Conservation (phyloP, 768 basidiomycete genomes). For the Omphalotus guepiniiformis region DNA sequence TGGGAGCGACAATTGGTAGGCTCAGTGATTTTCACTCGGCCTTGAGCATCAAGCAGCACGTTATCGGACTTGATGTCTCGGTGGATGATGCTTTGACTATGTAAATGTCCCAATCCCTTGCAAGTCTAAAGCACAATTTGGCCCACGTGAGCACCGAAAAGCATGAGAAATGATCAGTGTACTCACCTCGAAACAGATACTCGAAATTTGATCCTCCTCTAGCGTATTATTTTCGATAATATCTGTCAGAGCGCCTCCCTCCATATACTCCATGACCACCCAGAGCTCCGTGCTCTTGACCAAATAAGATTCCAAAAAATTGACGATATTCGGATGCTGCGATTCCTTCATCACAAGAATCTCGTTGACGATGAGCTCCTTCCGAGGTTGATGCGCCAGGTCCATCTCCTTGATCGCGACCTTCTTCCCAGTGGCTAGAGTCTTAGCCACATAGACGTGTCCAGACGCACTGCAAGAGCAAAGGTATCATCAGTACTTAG, state of each 20-base stretch:
- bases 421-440: slow-evolving; percentile 75
- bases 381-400: slow-evolving; percentile 88
- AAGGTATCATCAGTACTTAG: slow-evolving; percentile 12
- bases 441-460: slow-evolving; percentile 97
- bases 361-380: slow-evolving; percentile 97
- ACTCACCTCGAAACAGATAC: slow-evolving; percentile 86
- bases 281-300: slow-evolving; percentile 87
- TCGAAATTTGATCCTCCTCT: slow-evolving; percentile 92
- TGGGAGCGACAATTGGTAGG: slow-evolving; percentile 14
- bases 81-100: slow-evolving; percentile 93
- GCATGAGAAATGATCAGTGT: too few species aligned
- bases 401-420: slow-evolving; percentile 99
- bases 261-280: slow-evolving; percentile 99
- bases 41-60: slow-evolving; percentile 86
- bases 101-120: slow-evolving; percentile 89
- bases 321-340: slow-evolving; percentile 96
- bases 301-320: slow-evolving; percentile 88
- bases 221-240: slow-evolving; percentile 96
- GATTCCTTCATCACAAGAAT: slow-evolving; percentile 99
- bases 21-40: slow-evolving; percentile 96
- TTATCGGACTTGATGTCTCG: slow-evolving; percentile 98
- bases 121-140: slow-evolving; percentile 73
- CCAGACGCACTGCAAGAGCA: slow-evolving; percentile 75
- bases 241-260: slow-evolving; percentile 95
- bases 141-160: too few species aligned